Base-by-base conservation (phyloP, 805 yeast species). In the Candida multigemmis region DNA sequence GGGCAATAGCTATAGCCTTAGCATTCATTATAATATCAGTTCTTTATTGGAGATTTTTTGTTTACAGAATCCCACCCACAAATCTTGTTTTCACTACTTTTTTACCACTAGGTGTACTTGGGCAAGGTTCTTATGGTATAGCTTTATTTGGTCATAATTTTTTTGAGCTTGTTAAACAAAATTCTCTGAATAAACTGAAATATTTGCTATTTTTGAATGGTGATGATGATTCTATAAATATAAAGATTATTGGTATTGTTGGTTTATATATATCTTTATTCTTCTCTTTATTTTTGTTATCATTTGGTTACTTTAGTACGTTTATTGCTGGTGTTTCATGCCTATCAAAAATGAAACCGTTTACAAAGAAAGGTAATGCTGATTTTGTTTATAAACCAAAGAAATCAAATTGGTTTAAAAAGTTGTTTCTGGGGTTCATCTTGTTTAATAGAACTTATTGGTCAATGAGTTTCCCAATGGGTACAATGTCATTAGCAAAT, bases 381-480 rank as follows among this genome's bases (percentile, higher is more conserved):
- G 21, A 24, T 4, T 37, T 34, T 21, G 30, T 47, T 6, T 49
- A 46, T 33, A 30, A 17, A 4, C n/a, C n/a, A n/a, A n/a, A n/a
- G n/a, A n/a, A 33, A 38, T 19, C 35, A 16, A 23, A 19, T 17
- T 26, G 38, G 33, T 3, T 34, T 30, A 32, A 30, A 21, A 21
- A 21, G 25, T 4, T n/a, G 4, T 34, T 34, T 21, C 26, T 31
- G n/a, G 50, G 50, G 2, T 28, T 36, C 2, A 27, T 49, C 12
- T 33, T 28, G 13, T 43, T 35, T 22, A 38, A 44, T 30, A 37
- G 38, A 16, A 41, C 42, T 1, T 49, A 42, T 21, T 48, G 95
- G 95, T 75, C 86, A 11, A 70, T 81, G 61, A 81, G 95, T 36
- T 86, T 86, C 76, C 96, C 95, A 4, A 42, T 85, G 40, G 96